These are phyloP conservation scores for Puccinia horiana DNA, from an alignment of 1,284 basidiomycete species.

Conservation along the genomic window DNA sequence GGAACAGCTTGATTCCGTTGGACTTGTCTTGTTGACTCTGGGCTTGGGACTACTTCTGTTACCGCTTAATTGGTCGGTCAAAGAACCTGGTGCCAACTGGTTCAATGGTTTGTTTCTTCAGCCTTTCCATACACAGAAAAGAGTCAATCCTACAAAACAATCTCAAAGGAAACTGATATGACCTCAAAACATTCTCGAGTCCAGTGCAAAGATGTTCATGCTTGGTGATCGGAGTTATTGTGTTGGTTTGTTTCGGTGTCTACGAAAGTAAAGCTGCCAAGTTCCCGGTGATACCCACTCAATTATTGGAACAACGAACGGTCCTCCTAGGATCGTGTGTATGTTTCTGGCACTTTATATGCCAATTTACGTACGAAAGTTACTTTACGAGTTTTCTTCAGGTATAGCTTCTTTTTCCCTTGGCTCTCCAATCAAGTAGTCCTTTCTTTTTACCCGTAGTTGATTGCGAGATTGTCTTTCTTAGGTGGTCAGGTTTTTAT, in stretches of 20 bases:
- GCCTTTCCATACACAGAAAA: not conserved
- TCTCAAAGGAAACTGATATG: not conserved
- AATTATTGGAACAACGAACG: slow-evolving; percentile 54
- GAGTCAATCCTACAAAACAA: not conserved
- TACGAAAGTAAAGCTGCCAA: slow-evolving; percentile 53
- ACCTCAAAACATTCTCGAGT: not conserved
- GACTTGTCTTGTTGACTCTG: slow-evolving; percentile 53
- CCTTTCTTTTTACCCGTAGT: not conserved
- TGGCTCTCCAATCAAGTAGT: too few relatives aligned
- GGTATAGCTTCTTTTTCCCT: not conserved
- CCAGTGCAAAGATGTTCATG: slow-evolving; percentile 39
- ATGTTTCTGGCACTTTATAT: slow-evolving; percentile 56
- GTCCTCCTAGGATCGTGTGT: slow-evolving; percentile 54
- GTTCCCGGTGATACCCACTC: slow-evolving; percentile 54
- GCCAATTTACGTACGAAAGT: slow-evolving; percentile 50
- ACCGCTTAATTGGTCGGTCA: slow-evolving; percentile 54
- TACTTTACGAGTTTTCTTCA: slow-evolving; percentile 35
- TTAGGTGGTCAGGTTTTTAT: slow-evolving; percentile 55
- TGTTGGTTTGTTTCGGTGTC: slow-evolving; percentile 54
- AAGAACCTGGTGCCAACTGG: slow-evolving; percentile 52
- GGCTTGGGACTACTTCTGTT: slow-evolving; percentile 54
- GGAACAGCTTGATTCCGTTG: slow-evolving; percentile 54
- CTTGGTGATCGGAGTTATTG: slow-evolving; percentile 51
- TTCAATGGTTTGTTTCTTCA: slow-evolving; percentile 51
- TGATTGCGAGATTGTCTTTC: not conserved